Evolutionary conservation across 257 asterid species (phyloP).

Genomic region (Cruciata laevipes): DNA sequence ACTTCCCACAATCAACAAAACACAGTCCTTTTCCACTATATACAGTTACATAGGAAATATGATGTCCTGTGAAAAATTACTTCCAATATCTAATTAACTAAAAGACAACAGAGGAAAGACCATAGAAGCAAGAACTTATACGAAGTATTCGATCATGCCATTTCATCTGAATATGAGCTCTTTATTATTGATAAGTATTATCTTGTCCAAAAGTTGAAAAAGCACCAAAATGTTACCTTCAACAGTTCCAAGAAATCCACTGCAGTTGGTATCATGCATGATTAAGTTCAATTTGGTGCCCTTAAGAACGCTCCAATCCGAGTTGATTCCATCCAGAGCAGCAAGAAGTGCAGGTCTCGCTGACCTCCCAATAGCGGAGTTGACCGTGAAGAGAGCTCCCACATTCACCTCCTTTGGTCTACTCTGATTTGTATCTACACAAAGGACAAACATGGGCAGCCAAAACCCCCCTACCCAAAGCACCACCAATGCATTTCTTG

Average conservation of each 20-base stretch:
- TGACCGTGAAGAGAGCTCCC: conserved; percentile 68
- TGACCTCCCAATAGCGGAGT: conserved; percentile 78
- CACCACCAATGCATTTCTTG: conserved; percentile 9
- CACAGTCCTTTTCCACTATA: neutral
- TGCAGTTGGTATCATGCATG: conserved; percentile 82
- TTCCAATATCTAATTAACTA: neutral
- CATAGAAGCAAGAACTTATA: neutral
- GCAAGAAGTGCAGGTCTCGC: conserved; percentile 66
- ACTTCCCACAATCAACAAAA: neutral
- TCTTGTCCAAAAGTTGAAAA: neutral
- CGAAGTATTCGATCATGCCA: neutral
- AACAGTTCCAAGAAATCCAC: conserved; percentile 74
- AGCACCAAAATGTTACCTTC: conserved; percentile 49
- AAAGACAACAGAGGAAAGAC: neutral
- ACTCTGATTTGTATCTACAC: conserved; percentile 26
- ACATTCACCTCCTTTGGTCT: conserved; percentile 45
- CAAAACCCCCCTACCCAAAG: conserved; percentile 31
- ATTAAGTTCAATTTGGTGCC: conserved; percentile 53
- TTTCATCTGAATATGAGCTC: neutral
- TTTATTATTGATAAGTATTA: neutral
- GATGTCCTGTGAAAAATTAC: too few species aligned
- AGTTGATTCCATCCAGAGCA: conserved; percentile 69
- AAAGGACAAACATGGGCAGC: conserved; percentile 30
- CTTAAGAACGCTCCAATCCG: conserved; percentile 45
- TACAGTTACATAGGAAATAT: neutral